Evolutionary conservation across 2,329 filamentous ascomycete species (phyloP), one percentile per base, ranked within the genome.

Genomic region (Colletotrichum shisoi): DNA sequence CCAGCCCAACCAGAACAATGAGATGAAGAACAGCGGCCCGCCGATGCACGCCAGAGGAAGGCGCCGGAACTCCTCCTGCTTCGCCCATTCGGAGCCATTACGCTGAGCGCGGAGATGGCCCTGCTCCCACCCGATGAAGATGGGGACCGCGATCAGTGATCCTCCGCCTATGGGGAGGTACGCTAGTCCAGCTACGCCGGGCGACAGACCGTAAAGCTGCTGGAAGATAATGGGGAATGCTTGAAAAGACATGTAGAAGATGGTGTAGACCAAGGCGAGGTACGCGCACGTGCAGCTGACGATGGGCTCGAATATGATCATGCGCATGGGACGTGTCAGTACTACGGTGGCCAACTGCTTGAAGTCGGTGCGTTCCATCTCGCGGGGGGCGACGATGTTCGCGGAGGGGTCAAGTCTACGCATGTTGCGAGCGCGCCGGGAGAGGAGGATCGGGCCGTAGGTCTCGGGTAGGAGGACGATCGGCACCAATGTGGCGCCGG

Each of bases 161-260:
- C 91, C 91, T 7, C 85, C 78, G 53, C 87, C 87, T 63, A 94
- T 88, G 37, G 89, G 85, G 7, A 93, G 80, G 76, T 91, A 93
- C 4, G 87, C 82, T 1, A 93, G 81, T 1, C 90, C 90, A 39
- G 87, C 85, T 34, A 87, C 81, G 21, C 90, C 89, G 0, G 88
- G 81, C 3, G 83, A 85, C 68, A 93, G 85, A 37, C 80, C 79
- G 75, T 93, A 93, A 4, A 88, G 74, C 27, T 78, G 74, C 69
- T 84, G 79, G 75, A 92, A 94, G 70, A 93, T 90, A 67, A 89
- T 82, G 1, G 88, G 88, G 74, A 89, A 94, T 2, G 90, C 89
- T 75, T 92, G 87, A 72, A 94, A 92, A 73, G 88, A 92, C 78
- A 94, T 91, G 81, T 86, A 86, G 73, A 86, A 85, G 71, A 86